These are phyloP conservation scores for Arabidopsis arenosa DNA, from an alignment of 345 rosid species.

Conservation along the genomic window DNA sequence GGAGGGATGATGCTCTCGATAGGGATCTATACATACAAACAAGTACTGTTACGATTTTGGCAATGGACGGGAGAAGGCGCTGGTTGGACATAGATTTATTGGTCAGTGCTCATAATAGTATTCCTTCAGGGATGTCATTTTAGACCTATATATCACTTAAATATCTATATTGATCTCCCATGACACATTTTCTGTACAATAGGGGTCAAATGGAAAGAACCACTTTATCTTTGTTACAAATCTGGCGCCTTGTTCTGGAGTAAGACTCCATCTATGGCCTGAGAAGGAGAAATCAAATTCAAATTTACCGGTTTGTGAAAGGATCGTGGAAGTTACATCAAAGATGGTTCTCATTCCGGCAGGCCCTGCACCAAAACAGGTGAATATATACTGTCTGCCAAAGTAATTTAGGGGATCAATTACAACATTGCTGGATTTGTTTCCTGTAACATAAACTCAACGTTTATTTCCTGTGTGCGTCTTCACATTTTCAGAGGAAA, in stretches of 20 bases:
- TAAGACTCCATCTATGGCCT: conserved; percentile 96
- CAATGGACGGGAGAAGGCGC: conserved; percentile 99
- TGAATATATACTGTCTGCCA: conserved; percentile 37
- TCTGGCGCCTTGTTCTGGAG: conserved; percentile 93
- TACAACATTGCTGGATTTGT: conserved; percentile 15
- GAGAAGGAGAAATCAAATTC: conserved; percentile 64
- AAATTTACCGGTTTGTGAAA: conserved; percentile 60
- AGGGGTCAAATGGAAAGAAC: conserved; percentile 84
- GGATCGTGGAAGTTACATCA: conserved; percentile 81
- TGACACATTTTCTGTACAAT: conserved; percentile 47
- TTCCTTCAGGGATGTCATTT: conserved; percentile 38
- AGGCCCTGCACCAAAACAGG: conserved; percentile 96
- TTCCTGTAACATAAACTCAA: conserved; percentile 15
- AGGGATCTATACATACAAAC: conserved; percentile 86
- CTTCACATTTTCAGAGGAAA: conserved; percentile 9
- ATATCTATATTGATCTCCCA: conserved; percentile 23
- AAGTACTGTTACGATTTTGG: conserved; percentile 87
- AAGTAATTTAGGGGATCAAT: conserved; percentile 1
- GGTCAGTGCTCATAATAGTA: conserved; percentile 57
- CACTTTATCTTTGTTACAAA: conserved; percentile 95
- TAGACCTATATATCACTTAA: conserved; percentile 26
- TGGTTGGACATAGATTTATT: conserved; percentile 90
- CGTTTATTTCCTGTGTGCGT: conserved; percentile 3
- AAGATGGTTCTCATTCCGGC: conserved; percentile 97
- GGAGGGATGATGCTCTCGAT: conserved; percentile 93